These are phyloP conservation scores for Elasticomyces elasticus DNA, from an alignment of 495 filamentous ascomycete genomes.

Conservation along the genomic window DNA sequence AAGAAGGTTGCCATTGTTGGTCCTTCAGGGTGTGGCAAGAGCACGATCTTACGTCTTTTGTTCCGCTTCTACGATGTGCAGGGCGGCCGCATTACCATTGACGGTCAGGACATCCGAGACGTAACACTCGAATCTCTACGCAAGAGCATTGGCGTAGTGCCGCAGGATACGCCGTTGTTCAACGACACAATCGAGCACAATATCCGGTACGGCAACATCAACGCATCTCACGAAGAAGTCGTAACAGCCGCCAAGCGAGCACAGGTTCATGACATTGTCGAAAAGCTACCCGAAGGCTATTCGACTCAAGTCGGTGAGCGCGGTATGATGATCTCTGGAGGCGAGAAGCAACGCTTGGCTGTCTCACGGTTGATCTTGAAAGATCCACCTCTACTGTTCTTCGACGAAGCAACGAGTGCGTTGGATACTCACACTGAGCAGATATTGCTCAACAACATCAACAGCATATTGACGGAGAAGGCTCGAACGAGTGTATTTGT, in stretches of 20 bases:
- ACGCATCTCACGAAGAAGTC: conserved; percentile 64
- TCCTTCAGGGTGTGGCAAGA: conserved; percentile 92
- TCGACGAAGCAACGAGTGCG: conserved; percentile 94
- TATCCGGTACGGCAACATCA: conserved; percentile 85
- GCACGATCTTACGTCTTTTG: conserved; percentile 77
- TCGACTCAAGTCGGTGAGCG: conserved; percentile 88
- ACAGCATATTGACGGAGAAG: conserved; percentile 84
- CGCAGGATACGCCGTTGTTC: conserved; percentile 93
- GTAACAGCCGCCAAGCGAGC: conserved; percentile 67
- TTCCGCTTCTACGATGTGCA: conserved; percentile 95
- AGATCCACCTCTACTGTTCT: conserved; percentile 86
- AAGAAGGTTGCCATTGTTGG: conserved; percentile 95
- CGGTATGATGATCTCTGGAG: conserved; percentile 93
- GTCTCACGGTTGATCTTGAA: conserved; percentile 81
- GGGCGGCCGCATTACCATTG: conserved; percentile 75
- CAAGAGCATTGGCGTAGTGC: conserved; percentile 84
- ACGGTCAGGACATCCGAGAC: conserved; percentile 83
- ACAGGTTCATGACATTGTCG: conserved; percentile 73
- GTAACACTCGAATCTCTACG: conserved; percentile 74
- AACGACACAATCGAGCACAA: conserved; percentile 94
- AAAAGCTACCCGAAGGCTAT: conserved; percentile 72
- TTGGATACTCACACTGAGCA: conserved; percentile 95
- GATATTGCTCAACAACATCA: conserved; percentile 83
- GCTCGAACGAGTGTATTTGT: conserved; percentile 85
- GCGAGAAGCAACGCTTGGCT: conserved; percentile 90